Evolutionary conservation across 441 rosid genomes (phyloP).

Genomic region (Syzygium syzygioides): DNA sequence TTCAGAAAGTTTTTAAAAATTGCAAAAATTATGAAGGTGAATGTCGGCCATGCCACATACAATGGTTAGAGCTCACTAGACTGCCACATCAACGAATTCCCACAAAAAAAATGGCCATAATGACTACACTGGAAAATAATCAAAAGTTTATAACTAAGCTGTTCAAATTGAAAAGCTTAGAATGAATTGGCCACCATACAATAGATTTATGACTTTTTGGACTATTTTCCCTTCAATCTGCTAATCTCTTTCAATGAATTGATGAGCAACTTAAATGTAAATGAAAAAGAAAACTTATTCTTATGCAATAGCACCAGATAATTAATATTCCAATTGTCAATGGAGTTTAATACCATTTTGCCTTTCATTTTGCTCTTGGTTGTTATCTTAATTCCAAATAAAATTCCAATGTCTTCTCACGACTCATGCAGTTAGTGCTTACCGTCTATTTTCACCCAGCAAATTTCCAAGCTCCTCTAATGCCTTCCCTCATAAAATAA

Average conservation of each 20-base stretch:
- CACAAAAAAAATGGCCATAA: not conserved
- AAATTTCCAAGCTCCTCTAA: not conserved
- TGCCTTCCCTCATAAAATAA: not conserved
- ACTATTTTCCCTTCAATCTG: not conserved
- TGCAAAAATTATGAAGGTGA: not conserved
- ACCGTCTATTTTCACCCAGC: not conserved
- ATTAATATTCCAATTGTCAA: not conserved
- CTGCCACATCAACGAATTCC: not conserved
- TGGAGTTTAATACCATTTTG: not conserved
- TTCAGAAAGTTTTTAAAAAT: not conserved
- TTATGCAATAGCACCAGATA: not conserved
- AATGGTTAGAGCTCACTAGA: no score
- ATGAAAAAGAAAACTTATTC: not conserved
- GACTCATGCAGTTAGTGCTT: not conserved
- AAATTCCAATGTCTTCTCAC: not conserved
- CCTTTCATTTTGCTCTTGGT: not conserved
- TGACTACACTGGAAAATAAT: not conserved
- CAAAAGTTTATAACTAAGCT: not conserved
- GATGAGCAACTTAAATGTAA: not conserved
- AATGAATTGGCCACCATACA: rapidly evolving
- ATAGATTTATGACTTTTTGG: rapidly evolving
- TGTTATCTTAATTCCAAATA: not conserved
- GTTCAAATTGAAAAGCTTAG: not conserved
- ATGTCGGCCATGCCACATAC: not conserved
- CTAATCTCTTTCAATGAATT: not conserved